Evolutionary conservation across 331 rosid species (phyloP), one percentile per base, ranked within the genome.

Genomic region (Quercus tomentella): DNA sequence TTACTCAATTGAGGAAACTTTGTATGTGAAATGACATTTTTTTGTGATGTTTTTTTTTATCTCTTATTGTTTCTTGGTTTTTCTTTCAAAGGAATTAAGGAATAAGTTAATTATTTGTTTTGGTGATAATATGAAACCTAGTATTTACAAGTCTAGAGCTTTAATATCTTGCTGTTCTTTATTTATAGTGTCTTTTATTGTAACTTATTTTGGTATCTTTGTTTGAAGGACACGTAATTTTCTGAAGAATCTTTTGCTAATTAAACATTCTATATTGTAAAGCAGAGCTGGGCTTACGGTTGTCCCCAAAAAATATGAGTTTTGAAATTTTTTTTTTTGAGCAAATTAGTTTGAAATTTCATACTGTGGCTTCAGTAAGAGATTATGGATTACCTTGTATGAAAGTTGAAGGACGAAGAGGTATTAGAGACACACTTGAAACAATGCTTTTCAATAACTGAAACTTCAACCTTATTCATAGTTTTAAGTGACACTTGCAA

Each of bases 1-100:
- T 85, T 90, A 84, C 85, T 89, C 94, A 41, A 85, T 88, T 56
- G 97, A 91, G 82, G 98, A 92, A 81, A 87, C 90, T 77, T 75
- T 95, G 98, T 94, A 89, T 83, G 98, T 91, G 81, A 76, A 82
- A 82, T 79, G 33, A 20, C 49, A 20, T 11, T 76, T 70, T 51
- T 76, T 79, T 3, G 2, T 12, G 8, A 9, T 82, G 0, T 57
- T 17, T 45, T 18, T 18, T 72, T 12, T 30, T 7, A 31, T 30
- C 23, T 76, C 8, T 72, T 66, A 4, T 67, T 1, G 4, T n/a
- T 12, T 18, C 7, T 67, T 67, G 35, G n/a, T 37, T 67, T 26
- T 62, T 26, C 2, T 7, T 63, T 20, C 22, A 4, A 63, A 63
- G n/a, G 16, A 26, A 28, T 16, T 63, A 26, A 63, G 6, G 52